Conservation (phyloP, 148 eudicot species). For the Talinum fruticosum region DNA sequence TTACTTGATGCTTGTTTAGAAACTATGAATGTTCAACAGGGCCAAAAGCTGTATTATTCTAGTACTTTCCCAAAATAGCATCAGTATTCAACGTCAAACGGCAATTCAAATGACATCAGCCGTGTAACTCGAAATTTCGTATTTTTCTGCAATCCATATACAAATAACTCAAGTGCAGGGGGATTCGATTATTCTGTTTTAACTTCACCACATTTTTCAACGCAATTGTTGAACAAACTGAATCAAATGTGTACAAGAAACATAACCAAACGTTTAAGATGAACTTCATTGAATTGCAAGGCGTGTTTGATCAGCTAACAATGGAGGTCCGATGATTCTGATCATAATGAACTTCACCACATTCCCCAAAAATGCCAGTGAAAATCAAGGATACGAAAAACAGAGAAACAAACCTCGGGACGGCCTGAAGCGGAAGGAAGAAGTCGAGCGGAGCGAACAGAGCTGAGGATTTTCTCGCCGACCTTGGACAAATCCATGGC, state of each 20-base stretch:
- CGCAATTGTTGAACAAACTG: not conserved
- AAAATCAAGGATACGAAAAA: not conserved
- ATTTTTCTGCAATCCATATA: not conserved
- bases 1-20: not conserved
- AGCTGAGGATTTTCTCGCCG: slow-evolving; percentile 75
- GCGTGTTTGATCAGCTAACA: not conserved
- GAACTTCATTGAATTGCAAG: not conserved
- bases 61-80: too few relatives aligned
- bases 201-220: not conserved
- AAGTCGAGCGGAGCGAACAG: slow-evolving; percentile 86
- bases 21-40: not conserved
- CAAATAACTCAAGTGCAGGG: not conserved
- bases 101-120: not conserved
- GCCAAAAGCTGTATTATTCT: not conserved
- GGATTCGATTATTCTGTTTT: not conserved
- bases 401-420: slow-evolving; percentile 59
- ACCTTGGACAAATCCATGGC: slow-evolving; percentile 91
- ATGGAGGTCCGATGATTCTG: not conserved
- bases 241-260: too few relatives aligned
- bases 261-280: too few relatives aligned
- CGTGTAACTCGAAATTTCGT: not conserved
- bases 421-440: slow-evolving; percentile 81
- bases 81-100: not conserved
- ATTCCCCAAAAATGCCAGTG: not conserved
- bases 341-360: slow-evolving; percentile 6